Base-by-base conservation (phyloP, 2,329 filamentous ascomycete species). In the Aphanoascus verrucosus region DNA sequence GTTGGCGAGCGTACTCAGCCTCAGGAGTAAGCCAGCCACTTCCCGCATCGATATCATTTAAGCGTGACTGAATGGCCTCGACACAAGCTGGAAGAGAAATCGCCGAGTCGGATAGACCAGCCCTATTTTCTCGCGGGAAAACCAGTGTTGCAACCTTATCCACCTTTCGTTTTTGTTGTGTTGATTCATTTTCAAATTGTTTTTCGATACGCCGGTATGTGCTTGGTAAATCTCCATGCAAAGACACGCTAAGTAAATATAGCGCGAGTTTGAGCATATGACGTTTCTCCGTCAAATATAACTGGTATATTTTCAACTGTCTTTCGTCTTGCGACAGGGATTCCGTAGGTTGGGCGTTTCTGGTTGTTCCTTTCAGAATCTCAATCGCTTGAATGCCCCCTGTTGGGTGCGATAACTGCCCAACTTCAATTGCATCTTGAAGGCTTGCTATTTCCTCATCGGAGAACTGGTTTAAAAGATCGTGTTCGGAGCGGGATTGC, bases 381-480 rank as follows among this genome's bases (percentile, higher is more conserved):
- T 64, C 66, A 45, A 63, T 61, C 38, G 69, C 61, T 49, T 63
- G 64, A 11, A 41, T 34, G 6, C 48, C 51, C 15, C 52, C 45
- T 7, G 49, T 40, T 31, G 52, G 42, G 9, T 53, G 54, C 5
- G 57, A 55, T 9, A 56, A 42, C 53, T 56, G 60, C 37, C 55
- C 53, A 28, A 52, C 46, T 8, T 53, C 47, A 54, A 59, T 80
- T 14, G 85, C 85, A 62, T 86, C 85, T 62, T 86, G 83, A 44
- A 94, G 72, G 62, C 87, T 89, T 53, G 83, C 77, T 14, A 82
- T 75, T 73, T 94, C 88, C 61, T 93, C 87, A 45, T 84, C 82
- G 0, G 87, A 88, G 54, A 91, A 80, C 1, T 82, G 81, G 12
- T 79, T 79, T 41, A 82, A 75, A 1, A 96, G 77, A 61, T 89